These are phyloP conservation scores for Didymella arachidicola DNA, from an alignment of 2,329 filamentous ascomycete genomes.

Conservation along the genomic window DNA sequence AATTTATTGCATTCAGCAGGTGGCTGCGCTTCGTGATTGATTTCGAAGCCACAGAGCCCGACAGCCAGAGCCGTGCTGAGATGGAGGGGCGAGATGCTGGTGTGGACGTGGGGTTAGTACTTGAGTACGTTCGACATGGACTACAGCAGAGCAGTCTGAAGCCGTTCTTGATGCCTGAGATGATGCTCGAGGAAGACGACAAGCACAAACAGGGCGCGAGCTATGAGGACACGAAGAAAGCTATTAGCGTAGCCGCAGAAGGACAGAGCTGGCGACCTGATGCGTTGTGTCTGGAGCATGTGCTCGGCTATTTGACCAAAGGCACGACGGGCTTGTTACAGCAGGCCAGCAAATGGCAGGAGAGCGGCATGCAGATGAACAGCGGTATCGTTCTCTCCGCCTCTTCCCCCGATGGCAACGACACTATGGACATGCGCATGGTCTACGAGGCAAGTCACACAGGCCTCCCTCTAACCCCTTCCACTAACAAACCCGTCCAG, in stretches of 20 bases:
- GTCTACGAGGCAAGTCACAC: slow-evolving; percentile 54
- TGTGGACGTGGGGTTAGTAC: slow-evolving; percentile 74
- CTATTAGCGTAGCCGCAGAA: slow-evolving; percentile 49
- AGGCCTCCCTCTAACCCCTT: background rate
- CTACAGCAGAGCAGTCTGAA: slow-evolving; percentile 71
- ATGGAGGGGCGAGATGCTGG: slow-evolving; percentile 78
- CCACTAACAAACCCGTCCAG: background rate
- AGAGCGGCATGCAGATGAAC: slow-evolving; percentile 69
- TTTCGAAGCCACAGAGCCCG: slow-evolving; percentile 70
- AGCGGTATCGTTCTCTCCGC: slow-evolving; percentile 64
- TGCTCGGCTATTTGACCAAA: slow-evolving; percentile 43
- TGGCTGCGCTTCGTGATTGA: slow-evolving; percentile 90
- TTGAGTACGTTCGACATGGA: slow-evolving; percentile 79
- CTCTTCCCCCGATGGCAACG: slow-evolving; percentile 30
- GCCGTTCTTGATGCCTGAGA: slow-evolving; percentile 62
- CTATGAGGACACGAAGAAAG: slow-evolving; percentile 47
- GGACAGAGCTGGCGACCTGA: slow-evolving; percentile 54
- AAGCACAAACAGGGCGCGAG: slow-evolving; percentile 16
- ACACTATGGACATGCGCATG: slow-evolving; percentile 65
- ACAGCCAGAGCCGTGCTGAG: slow-evolving; percentile 69
- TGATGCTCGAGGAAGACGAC: slow-evolving; percentile 35
- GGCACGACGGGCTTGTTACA: slow-evolving; percentile 45
- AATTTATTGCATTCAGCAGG: slow-evolving; percentile 79
- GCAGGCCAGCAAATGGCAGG: slow-evolving; percentile 55
- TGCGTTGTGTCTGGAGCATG: slow-evolving; percentile 52